phyloP scores from a whole-genome alignment of 164 flowering plant species.

The Platanus orientalis region DNA sequence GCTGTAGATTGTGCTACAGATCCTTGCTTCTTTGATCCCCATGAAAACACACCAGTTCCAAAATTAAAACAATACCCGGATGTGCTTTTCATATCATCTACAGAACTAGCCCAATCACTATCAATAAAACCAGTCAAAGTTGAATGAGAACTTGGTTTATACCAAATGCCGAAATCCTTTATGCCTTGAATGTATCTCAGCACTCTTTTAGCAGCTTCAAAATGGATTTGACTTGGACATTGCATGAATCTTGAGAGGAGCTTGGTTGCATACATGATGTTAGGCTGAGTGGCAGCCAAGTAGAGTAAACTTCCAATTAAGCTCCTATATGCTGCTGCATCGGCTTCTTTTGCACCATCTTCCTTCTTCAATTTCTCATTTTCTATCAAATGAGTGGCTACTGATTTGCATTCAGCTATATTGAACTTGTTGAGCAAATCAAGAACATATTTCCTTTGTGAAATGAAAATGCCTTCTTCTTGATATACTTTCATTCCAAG shows the following conservation, averaged over 20 bases:
- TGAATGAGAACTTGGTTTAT: neutral
- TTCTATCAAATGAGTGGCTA: no score
- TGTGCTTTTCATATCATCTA: slow-evolving; percentile 14
- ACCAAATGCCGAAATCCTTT: neutral
- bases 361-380: no score
- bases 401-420: no score
- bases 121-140: slow-evolving; percentile 8
- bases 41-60: neutral
- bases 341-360: no score
- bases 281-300: neutral
- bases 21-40: slow-evolving; percentile 8
- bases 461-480: no score
- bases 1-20: slow-evolving; percentile 4
- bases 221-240: neutral
- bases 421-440: no score
- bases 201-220: neutral
- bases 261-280: no score
- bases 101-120: slow-evolving; percentile 18
- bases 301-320: no score
- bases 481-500: no score
- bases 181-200: neutral
- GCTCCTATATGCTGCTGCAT: no score
- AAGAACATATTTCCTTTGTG: no score
- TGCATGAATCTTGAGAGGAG: no score
- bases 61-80: neutral